Percentiles rank a stretch among this genome's conserved stretches.
These are phyloP conservation scores for Amoebophrya sp. DNA, from an alignment of 169 alveolate species.

Conservation along the genomic window DNA sequence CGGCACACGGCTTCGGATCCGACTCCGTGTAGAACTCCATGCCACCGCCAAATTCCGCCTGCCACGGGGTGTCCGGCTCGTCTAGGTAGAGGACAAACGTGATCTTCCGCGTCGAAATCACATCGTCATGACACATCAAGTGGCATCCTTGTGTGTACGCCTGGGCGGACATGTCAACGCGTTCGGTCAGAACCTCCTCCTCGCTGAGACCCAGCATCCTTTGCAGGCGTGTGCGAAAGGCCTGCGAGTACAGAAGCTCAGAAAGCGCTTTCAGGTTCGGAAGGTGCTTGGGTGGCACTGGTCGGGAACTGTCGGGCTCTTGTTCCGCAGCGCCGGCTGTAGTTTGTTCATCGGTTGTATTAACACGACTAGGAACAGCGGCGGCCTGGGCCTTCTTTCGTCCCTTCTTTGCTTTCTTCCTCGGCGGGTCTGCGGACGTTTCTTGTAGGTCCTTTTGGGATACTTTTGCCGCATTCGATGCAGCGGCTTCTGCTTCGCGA, in stretches of 20 bases:
- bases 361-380: too few species aligned
- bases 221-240: background rate
- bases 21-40: background rate
- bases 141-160: conserved; percentile 20
- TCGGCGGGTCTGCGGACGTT: background rate
- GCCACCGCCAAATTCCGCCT: background rate
- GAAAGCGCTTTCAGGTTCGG: background rate
- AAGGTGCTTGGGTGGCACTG: background rate
- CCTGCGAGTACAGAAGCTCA: background rate
- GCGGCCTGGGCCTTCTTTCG: too few species aligned
- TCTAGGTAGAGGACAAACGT: conserved; percentile 2
- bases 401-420: too few species aligned
- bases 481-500: too few species aligned
- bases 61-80: background rate
- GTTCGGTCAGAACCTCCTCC: background rate
- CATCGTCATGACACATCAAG: background rate
- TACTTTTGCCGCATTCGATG: too few species aligned
- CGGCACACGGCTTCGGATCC: background rate
- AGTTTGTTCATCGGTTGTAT: too few species aligned
- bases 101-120: background rate
- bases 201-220: background rate
- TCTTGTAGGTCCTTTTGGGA: background rate
- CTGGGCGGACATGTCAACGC: conserved; percentile 2
- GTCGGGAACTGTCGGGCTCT: too few species aligned
- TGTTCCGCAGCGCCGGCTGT: too few species aligned